Conservation (phyloP, 345 rosid genomes). For the Lepidium aucheri region DNA sequence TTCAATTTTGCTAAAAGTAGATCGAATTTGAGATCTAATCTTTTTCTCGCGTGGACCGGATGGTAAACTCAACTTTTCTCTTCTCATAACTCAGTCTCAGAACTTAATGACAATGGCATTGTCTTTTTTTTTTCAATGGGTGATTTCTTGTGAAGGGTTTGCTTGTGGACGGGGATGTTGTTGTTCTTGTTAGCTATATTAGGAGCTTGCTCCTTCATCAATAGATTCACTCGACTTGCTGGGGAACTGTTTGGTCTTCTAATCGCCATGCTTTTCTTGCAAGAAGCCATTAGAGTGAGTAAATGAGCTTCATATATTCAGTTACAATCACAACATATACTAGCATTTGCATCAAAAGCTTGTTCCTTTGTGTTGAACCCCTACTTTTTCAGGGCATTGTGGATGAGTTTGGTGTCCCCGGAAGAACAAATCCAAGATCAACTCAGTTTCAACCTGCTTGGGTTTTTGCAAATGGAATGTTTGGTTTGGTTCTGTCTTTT, state of each 20-base stretch:
- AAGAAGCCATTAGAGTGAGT: slow-evolving; percentile 81
- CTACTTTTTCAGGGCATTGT: slow-evolving; percentile 54
- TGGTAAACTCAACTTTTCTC: slow-evolving; percentile 43
- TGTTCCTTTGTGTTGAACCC: not conserved
- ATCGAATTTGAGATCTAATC: slow-evolving; percentile 66
- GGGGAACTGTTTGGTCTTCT: slow-evolving; percentile 93
- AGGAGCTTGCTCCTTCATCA: slow-evolving; percentile 92
- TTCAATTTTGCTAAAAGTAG: slow-evolving; percentile 78
- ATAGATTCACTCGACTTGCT: slow-evolving; percentile 85
- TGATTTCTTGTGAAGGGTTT: slow-evolving; percentile 51
- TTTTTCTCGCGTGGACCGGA: slow-evolving; percentile 92
- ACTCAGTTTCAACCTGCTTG: slow-evolving; percentile 66
- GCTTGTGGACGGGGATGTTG: slow-evolving; percentile 88
- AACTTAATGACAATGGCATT: not conserved
- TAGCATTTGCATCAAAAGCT: not conserved
- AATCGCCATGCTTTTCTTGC: slow-evolving; percentile 92
- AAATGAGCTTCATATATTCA: not conserved
- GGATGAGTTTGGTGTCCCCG: slow-evolving; percentile 73
- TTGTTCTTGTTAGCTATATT: slow-evolving; percentile 75
- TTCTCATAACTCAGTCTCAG: not conserved
- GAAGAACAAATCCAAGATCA: slow-evolving; percentile 57
- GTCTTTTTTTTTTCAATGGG: not conserved
- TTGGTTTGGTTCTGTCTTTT: slow-evolving; percentile 69
- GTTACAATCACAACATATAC: not conserved
- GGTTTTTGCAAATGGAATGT: slow-evolving; percentile 95